Evolutionary conservation across 257 asterid species (phyloP), one percentile per base, ranked within the genome.

Genomic region (Thymus mandschuricus): DNA sequence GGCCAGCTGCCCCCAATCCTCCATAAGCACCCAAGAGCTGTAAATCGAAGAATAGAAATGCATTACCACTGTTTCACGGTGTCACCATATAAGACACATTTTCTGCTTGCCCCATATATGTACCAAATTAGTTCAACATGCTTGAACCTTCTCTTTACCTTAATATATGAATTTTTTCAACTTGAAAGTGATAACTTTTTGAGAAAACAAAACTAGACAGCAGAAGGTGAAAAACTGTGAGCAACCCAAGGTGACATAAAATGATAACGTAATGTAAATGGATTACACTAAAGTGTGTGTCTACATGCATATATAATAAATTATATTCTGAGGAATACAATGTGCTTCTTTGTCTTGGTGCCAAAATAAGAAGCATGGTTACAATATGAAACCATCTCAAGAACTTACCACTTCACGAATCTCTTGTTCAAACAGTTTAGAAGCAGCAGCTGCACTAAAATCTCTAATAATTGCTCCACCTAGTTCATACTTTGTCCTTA

Each of bases 1-100:
- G 79, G 72, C 97, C 98, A 59, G 99, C 98, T 69, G 87, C 92
- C 59, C 97, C 99, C 52, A 95, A 82, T 67, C 98, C 96, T 59
- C 99, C 97, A 72, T 81, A 87, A 77, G 97, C 84, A 50, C 86
- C 89, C 83, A 95, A 60, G 72, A 92, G 83, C 98, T 95, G 96
- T 78, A 76, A 62, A 74, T 10, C 61, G 56, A 76, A 76, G 60
- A 66, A 41, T n/a, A 29, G 59, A 67, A 75, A 62, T 45, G 59
- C 66, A 49, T 45, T 61, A 71, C 58, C 57, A 54, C 71, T 63
- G 35, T 41, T 58, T 68, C 72, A 66, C 52, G 6, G 10, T 30
- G 58, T 33, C 31, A 75, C 48, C 51, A 61, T 31, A 49, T 69
- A n/a, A 52, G 38, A 51, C 49, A 51, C 49, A 45, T 30, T 60